These are phyloP conservation scores for Diaporthe australafricana DNA, from an alignment of 2,329 filamentous ascomycete species.

Conservation along the genomic window DNA sequence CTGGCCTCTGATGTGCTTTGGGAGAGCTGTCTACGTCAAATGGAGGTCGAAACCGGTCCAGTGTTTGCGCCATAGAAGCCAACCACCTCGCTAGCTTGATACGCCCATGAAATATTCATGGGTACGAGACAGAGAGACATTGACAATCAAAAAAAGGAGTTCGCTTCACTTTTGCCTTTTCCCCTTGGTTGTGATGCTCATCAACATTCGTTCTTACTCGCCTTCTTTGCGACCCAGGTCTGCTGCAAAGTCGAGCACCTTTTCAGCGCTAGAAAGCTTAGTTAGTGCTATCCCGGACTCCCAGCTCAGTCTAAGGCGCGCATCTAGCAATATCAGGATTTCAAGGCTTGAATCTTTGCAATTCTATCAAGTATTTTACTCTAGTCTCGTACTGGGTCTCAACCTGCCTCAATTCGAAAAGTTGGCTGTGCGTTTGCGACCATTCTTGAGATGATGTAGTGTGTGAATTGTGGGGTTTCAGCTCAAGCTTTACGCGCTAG, in stretches of 20 bases:
- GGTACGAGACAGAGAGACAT: constrained; percentile 23
- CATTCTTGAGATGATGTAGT: constrained; percentile 29
- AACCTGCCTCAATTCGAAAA: background rate
- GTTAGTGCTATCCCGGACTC: too few species aligned
- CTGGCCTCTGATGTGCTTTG: constrained; percentile 27
- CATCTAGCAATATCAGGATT: background rate
- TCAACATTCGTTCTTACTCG: background rate
- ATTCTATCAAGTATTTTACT: background rate
- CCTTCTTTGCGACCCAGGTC: too few species aligned
- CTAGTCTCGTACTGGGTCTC: background rate
- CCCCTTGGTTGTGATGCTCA: background rate
- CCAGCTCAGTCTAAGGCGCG: too few species aligned
- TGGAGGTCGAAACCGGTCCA: constrained; percentile 32
- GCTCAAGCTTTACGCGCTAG: constrained; percentile 4
- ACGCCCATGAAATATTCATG: constrained; percentile 11
- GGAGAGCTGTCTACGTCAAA: constrained; percentile 35
- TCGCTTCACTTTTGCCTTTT: constrained; percentile 24
- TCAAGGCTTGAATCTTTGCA: background rate
- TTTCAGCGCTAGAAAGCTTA: background rate
- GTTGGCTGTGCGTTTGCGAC: background rate
- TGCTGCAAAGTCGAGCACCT: background rate
- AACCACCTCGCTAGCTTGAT: constrained; percentile 32
- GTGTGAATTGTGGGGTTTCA: constrained; percentile 1
- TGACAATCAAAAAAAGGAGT: constrained; percentile 35
- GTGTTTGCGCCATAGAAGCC: constrained; percentile 36